Evolutionary conservation across 768 basidiomycete species (phyloP), one percentile per base, ranked within the genome.

Genomic region (Mycena amicta): DNA sequence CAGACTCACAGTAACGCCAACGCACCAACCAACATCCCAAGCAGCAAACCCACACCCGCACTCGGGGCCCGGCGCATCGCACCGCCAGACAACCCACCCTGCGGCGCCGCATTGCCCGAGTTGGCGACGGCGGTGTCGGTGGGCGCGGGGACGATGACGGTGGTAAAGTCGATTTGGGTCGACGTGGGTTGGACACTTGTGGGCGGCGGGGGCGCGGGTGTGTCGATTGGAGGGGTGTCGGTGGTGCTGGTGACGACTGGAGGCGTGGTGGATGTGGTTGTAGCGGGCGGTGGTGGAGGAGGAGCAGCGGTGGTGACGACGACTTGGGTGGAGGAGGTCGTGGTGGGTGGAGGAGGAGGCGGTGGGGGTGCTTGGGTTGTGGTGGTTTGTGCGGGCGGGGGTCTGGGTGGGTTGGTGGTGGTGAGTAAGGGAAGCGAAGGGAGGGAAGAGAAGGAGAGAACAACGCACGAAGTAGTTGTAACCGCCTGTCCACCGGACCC

Each of bases 321-420:
- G 52, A 41, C 33, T 43, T 47, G 37, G 46, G 26, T 28, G 57
- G 57, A 30, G 47, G 53, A n/a, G 57, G 50, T 29, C 8, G 52
- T 26, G 33, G 33, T 8, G 18, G 33, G 33, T 8, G 33, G 33
- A 8, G 33, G 33, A 8, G 33, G 33, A 18, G 33, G 33, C 11
- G 33, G 33, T n/a, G n/a, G n/a, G n/a, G n/a, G n/a, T n/a, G n/a
- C n/a, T n/a, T n/a, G 33, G 33, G 33, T 8, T 8, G 33, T 8
- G 18, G 33, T 37, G 8, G 33, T 37, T 37, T 37, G 33, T 18
- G 18, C 33, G 33, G 33, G 33, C 33, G 33, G 33, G 33, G 33
- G 33, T 8, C 33, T 37, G 33, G 8, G 33, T 37, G 33, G 18
- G 33, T 18, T 8, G 33, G 8, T 37, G 18, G 8, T 37, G 18